Percentiles rank a stretch among this genome's conserved stretches.
phyloP scores from a whole-genome alignment of 2,329 filamentous ascomycete genomes.

The Cladosporium colombiae region DNA sequence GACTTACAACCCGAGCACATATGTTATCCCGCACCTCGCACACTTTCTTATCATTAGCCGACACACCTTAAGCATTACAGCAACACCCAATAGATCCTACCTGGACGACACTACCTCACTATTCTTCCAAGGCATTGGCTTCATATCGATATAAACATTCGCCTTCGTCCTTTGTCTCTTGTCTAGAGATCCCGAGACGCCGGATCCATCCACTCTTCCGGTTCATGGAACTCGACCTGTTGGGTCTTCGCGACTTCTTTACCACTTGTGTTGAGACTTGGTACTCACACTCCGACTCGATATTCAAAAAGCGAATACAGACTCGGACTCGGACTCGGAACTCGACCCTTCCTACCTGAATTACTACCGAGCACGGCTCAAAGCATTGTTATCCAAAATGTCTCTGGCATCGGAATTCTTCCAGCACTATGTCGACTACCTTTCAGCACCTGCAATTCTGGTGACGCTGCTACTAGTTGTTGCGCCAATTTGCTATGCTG shows the following conservation, averaged over 20 bases:
- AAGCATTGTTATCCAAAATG: conserved; percentile 18
- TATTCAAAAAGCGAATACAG: neutral
- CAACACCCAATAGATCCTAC: neutral
- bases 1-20: neutral
- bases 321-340: neutral
- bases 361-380: neutral
- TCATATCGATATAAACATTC: neutral
- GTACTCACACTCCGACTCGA: neutral
- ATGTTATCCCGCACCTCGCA: neutral
- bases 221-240: neutral
- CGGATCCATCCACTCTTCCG: neutral
- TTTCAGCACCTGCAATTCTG: conserved; percentile 24
- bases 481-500: conserved; percentile 22
- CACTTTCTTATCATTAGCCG: neutral
- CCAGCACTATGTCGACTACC: conserved; percentile 29
- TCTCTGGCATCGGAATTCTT: conserved; percentile 22
- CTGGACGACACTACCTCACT: neutral
- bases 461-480: conserved; percentile 26
- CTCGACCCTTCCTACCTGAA: neutral
- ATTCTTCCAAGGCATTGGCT: neutral
- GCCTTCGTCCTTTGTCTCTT: neutral
- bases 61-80: neutral
- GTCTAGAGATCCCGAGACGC: neutral
- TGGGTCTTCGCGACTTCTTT: neutral
- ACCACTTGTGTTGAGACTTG: neutral